Evolutionary conservation across 306 rosid genomes (phyloP), one percentile per base, ranked within the genome.

Genomic region (peach (Prunus persica)): DNA sequence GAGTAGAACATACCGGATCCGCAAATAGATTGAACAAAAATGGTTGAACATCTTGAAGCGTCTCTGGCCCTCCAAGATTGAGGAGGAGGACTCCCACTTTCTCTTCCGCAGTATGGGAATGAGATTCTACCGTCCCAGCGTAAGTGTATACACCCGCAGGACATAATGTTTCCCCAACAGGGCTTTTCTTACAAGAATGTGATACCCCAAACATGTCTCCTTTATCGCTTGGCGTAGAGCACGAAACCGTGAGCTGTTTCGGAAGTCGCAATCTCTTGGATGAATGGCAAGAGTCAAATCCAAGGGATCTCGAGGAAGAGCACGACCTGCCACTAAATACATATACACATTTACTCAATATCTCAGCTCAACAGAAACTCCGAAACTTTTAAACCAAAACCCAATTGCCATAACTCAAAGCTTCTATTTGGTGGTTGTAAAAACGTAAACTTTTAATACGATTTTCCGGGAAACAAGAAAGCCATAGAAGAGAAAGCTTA

Each of bases 41-140:
- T 6, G 99, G 99, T 74, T 96, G 97, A 74, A 96, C 99, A 67
- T 96, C 99, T 70, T 88, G 84, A 79, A 96, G 91, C 20, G 97
- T 93, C 73, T 96, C 99, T 0, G 98, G 99, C 76, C 99, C 98
- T 86, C 99, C 99, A 0, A 96, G 89, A 84, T 96, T 96, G 72
- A 96, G 87, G 52, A 96, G 99, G 82, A 96, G 87, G 75, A 96
- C 97, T 10, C 99, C 99, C 81, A 96, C 88, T 79, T 91, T 96
- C 67, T 96, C 98, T 79, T 89, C 97, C 6, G 3, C 67, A 7
- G 78, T 63, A 25, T 71, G 86, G 1, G 91, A 65, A 67, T 82
- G 84, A 73, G 90, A 76, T 62, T 88, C 94, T 58, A 78, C 46
- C 70, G 77, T 69, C 58, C 87, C 91, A 18, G 80, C 86, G 56